Evolutionary conservation across 805 yeast genomes (phyloP).

Genomic region (Candida ponderosae): DNA sequence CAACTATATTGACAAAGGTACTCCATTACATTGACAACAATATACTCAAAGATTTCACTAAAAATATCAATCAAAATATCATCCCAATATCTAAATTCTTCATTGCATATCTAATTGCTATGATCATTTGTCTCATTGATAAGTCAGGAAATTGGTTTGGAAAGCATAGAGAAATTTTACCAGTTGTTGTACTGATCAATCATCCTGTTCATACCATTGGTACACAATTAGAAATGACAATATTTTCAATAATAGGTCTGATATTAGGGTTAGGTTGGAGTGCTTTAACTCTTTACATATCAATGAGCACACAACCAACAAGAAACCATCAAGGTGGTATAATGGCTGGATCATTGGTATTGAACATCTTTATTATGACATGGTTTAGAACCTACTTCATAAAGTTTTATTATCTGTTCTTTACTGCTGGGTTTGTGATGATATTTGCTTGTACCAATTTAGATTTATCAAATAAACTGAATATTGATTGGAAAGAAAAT

Average conservation of each 20-base stretch:
- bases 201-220: conserved; percentile 42
- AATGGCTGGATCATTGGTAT: conserved; percentile 30
- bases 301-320: conserved; percentile 32
- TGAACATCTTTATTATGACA: conserved; percentile 28
- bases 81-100: conserved; percentile 20
- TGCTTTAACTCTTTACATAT: conserved; percentile 32
- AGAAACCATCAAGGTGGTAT: conserved; percentile 38
- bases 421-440: conserved; percentile 28
- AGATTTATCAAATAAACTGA: conserved; percentile 19
- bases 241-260: conserved; percentile 30
- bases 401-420: conserved; percentile 29
- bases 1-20: too few relatives aligned
- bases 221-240: conserved; percentile 37
- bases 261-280: conserved; percentile 38
- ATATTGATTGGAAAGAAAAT: conserved; percentile 22
- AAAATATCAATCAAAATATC: not conserved
- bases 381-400: conserved; percentile 35
- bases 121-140: conserved; percentile 29
- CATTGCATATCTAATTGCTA: conserved; percentile 31
- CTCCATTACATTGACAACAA: not conserved
- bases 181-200: conserved; percentile 33
- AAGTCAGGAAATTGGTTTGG: conserved; percentile 37
- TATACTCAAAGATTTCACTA: not conserved
- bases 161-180: conserved; percentile 29
- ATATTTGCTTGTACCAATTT: conserved; percentile 23